Conservation (phyloP, 116 monocot genomes). For the Phalaenopsis hybrid region DNA sequence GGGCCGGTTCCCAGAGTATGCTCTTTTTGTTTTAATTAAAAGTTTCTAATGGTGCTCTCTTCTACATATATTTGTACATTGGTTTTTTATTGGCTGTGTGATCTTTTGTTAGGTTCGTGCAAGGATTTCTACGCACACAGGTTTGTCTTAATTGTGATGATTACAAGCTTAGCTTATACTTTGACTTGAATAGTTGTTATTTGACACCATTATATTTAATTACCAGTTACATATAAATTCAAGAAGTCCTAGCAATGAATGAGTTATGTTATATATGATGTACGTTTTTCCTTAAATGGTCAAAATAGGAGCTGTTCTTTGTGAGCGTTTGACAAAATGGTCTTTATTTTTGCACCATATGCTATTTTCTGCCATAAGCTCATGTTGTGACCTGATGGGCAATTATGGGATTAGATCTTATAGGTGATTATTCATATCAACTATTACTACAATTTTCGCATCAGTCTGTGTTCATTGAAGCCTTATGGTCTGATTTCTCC, state of each 20-base stretch:
- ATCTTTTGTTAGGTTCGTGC: constrained; percentile 59
- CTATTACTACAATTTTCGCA: too few relatives aligned
- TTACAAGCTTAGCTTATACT: constrained; percentile 1
- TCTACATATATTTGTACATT: not conserved
- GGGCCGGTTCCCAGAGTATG: constrained; percentile 85
- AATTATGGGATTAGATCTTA: too few relatives aligned
- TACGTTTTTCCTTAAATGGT: too few relatives aligned
- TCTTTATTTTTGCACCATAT: too few relatives aligned
- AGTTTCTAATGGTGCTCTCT: not conserved
- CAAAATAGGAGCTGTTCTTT: too few relatives aligned
- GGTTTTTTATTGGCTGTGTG: not conserved
- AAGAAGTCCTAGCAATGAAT: not conserved
- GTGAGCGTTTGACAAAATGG: too few relatives aligned
- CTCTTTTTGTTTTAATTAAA: not conserved
- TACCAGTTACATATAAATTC: not conserved
- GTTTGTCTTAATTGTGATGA: constrained; percentile 22
- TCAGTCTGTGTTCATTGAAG: too few relatives aligned
- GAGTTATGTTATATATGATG: not conserved
- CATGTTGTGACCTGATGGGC: too few relatives aligned
- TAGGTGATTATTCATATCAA: too few relatives aligned
- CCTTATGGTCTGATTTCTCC: too few relatives aligned
- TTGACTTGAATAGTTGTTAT: not conserved
- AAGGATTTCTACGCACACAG: constrained; percentile 64
- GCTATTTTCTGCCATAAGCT: too few relatives aligned
- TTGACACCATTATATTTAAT: not conserved